phyloP scores from a whole-genome alignment of 2,329 filamentous ascomycete genomes.

The Fusarium sp. region DNA sequence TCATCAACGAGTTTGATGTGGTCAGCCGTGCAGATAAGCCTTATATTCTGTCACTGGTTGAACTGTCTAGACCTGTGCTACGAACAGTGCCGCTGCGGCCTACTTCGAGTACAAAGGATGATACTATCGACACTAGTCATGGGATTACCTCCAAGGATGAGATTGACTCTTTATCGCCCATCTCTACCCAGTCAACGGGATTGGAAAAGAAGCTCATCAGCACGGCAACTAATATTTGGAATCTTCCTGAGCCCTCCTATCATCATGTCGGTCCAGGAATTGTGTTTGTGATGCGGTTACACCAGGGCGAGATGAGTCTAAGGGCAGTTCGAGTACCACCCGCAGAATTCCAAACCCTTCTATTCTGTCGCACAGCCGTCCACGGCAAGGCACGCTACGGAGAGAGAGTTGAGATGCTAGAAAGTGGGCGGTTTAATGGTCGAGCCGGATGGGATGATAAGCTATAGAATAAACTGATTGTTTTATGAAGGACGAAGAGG shows the following conservation, averaged over 20 bases:
- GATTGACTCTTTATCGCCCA: neutral
- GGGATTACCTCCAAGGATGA: neutral
- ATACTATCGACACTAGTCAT: neutral
- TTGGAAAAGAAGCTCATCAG: neutral
- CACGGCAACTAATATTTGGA: constrained; percentile 10
- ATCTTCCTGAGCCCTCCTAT: constrained; percentile 26
- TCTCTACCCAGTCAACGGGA: neutral
- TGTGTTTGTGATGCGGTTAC: constrained; percentile 29
- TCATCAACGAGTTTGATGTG: constrained; percentile 42
- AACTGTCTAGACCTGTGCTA: constrained; percentile 23
- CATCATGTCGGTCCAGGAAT: constrained; percentile 35
- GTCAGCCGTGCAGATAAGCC: constrained; percentile 38
- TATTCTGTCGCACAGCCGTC: constrained; percentile 38
- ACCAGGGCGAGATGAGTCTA: constrained; percentile 19
- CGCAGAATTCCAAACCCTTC: constrained; percentile 29
- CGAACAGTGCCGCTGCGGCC: neutral
- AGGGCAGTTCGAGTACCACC: constrained; percentile 23
- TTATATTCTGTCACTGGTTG: constrained; percentile 37
- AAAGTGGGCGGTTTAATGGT: constrained; percentile 31
- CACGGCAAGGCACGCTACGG: constrained; percentile 29
- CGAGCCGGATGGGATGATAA: constrained; percentile 11
- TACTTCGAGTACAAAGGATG: neutral
- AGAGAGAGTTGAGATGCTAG: constrained; percentile 25
- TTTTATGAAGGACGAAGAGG: constrained; percentile 6
- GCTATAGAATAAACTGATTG: neutral